Percentiles rank a stretch among this genome's conserved stretches.
Evolutionary conservation across 495 filamentous ascomycete genomes (phyloP).

Genomic region (Trichoderma virens): DNA sequence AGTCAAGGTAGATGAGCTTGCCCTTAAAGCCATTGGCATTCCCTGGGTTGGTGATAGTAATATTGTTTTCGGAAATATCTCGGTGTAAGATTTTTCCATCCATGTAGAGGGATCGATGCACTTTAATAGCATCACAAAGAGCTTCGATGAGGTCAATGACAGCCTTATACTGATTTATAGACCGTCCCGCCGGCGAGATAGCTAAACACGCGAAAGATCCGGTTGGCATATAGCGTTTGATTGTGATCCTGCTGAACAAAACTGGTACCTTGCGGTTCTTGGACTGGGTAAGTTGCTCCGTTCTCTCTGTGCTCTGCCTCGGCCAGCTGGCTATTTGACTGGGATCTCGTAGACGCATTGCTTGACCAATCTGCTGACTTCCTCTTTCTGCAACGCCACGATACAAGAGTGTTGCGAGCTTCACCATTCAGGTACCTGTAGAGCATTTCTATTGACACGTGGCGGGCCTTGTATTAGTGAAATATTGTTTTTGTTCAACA

Average conservation of each 20-base stretch:
- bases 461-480: too few relatives aligned
- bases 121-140: slow-evolving; percentile 23
- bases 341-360: too few relatives aligned
- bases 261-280: slow-evolving; percentile 15
- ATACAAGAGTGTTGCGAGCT: too few relatives aligned
- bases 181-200: slow-evolving; percentile 23
- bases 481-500: too few relatives aligned
- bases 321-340: too few relatives aligned
- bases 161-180: slow-evolving; percentile 21
- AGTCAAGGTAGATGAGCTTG: slow-evolving; percentile 24
- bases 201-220: slow-evolving; percentile 22
- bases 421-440: too few relatives aligned
- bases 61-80: slow-evolving; percentile 22
- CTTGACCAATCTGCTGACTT: too few relatives aligned
- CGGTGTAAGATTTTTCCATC: slow-evolving; percentile 22
- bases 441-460: too few relatives aligned
- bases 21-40: slow-evolving; percentile 16
- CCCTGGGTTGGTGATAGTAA: slow-evolving; percentile 16
- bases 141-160: slow-evolving; percentile 20
- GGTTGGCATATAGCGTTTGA: slow-evolving; percentile 19
- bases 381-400: too few relatives aligned
- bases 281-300: slow-evolving; percentile 14
- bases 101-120: slow-evolving; percentile 20
- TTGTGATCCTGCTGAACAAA: slow-evolving; percentile 20
- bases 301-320: background rate